A percentile compares a stretch with the other conserved stretches of the same genome.
These are phyloP conservation scores for Candida tammaniensis DNA, from an alignment of 805 yeast genomes.

Conservation along the genomic window DNA sequence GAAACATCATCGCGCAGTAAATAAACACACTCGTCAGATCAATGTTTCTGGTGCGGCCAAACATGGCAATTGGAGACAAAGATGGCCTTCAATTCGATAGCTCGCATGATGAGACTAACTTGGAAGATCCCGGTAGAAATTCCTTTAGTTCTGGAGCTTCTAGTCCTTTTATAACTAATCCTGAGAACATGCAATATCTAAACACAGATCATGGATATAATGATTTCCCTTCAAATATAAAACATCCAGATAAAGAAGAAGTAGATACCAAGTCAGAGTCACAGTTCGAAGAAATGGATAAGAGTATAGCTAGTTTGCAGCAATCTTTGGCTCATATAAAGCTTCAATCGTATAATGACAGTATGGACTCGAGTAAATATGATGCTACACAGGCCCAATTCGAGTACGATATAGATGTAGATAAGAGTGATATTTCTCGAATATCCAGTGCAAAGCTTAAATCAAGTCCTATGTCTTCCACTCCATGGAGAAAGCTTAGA, in stretches of 20 bases:
- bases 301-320: slow-evolving; percentile 13
- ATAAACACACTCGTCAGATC: too few relatives aligned
- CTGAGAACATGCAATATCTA: too few relatives aligned
- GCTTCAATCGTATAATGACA: slow-evolving; percentile 3
- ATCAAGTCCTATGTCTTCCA: slow-evolving; percentile 5
- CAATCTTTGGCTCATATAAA: slow-evolving; percentile 13
- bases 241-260: too few relatives aligned
- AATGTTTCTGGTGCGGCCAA: too few relatives aligned
- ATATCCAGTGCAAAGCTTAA: background rate
- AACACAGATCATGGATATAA: too few relatives aligned
- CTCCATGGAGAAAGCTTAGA: slow-evolving; percentile 26
- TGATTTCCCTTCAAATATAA: too few relatives aligned
- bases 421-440: slow-evolving; percentile 11
- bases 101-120: too few relatives aligned
- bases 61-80: background rate
- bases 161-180: slow-evolving; percentile 19
- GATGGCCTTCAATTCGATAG: too few relatives aligned
- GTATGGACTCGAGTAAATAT: slow-evolving; percentile 11
- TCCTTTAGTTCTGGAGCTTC: slow-evolving; percentile 13
- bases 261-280: too few relatives aligned
- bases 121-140: too few relatives aligned
- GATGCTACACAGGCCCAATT: slow-evolving; percentile 24
- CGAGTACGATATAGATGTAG: slow-evolving; percentile 20
- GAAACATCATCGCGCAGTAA: too few relatives aligned
- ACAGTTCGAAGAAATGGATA: slow-evolving; percentile 11